Percentiles rank a stretch among this genome's conserved stretches.
Conservation (phyloP, 345 rosid genomes). For the Eucalyptus caleyi region DNA sequence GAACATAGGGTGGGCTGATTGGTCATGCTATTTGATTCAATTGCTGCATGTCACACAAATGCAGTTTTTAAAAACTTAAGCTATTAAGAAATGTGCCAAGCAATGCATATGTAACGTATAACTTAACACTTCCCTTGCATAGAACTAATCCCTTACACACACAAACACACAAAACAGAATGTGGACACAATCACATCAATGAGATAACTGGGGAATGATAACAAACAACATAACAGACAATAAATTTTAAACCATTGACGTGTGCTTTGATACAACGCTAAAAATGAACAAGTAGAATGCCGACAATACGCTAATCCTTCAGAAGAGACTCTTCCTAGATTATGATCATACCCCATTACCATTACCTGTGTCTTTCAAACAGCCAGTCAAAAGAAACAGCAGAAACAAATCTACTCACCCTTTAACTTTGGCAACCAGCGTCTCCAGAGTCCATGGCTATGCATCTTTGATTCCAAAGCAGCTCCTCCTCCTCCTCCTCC, state of each 20-base stretch:
- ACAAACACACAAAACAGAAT: too few species aligned
- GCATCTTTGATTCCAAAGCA: background rate
- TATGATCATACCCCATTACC: rapidly evolving
- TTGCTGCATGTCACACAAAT: background rate
- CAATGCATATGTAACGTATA: too few species aligned
- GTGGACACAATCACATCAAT: background rate
- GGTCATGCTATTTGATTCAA: background rate
- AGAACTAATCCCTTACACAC: too few species aligned
- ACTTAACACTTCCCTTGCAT: too few species aligned
- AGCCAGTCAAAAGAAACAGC: too few species aligned
- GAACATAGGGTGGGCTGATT: background rate
- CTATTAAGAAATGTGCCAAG: too few species aligned
- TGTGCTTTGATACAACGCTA: background rate
- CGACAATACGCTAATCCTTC: background rate
- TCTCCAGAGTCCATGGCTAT: background rate
- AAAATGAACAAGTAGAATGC: background rate
- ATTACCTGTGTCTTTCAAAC: too few species aligned
- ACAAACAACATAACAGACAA: background rate
- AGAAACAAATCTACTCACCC: too few species aligned
- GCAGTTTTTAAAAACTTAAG: too few species aligned
- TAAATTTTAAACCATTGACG: too few species aligned
- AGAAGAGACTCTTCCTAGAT: background rate
- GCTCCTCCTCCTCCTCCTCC: background rate
- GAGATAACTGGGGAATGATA: background rate
- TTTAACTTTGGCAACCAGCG: too few species aligned